These are phyloP conservation scores for Neofusicoccum ribis DNA, from an alignment of 2,329 filamentous ascomycete genomes.

Conservation along the genomic window DNA sequence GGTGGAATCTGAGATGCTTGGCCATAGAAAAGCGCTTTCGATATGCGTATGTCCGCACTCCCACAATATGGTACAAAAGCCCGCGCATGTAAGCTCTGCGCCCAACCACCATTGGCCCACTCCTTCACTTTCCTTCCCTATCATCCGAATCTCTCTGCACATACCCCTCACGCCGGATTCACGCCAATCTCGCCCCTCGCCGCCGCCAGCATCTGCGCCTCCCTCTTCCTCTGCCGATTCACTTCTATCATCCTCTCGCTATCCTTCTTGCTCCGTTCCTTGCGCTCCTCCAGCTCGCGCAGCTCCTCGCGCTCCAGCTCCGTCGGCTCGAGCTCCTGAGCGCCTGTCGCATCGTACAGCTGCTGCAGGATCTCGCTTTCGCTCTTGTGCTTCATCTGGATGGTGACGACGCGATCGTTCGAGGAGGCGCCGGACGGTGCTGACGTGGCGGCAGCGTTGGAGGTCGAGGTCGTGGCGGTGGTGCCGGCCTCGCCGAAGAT, in stretches of 20 bases:
- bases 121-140: background rate
- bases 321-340: conserved; percentile 57
- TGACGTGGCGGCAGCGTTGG: conserved; percentile 22
- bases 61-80: conserved; percentile 4
- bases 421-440: conserved; percentile 27
- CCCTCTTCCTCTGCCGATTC: conserved; percentile 59
- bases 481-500: conserved; percentile 48
- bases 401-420: conserved; percentile 39
- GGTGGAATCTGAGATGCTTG: too few species aligned
- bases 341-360: conserved; percentile 64
- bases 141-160: too few species aligned
- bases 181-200: conserved; percentile 6
- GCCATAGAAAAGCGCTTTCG: background rate
- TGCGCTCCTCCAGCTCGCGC: conserved; percentile 57
- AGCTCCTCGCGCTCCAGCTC: conserved; percentile 61
- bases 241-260: conserved; percentile 54
- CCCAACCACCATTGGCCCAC: background rate
- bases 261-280: conserved; percentile 55
- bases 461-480: conserved; percentile 30
- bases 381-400: conserved; percentile 62
- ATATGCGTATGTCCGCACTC: background rate
- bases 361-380: conserved; percentile 64
- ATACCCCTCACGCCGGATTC: background rate
- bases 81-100: background rate
- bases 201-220: conserved; percentile 58